Evolutionary conservation across 129 eudicot species (phyloP).

Genomic region (carrot (Daucus carota)): DH1_v3.0 NC_030389.2:19951501-19952000

Average conservation of each 20-base stretch:
- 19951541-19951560: not conserved
- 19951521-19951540: not conserved
- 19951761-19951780: constrained; percentile 30
- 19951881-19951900: constrained; percentile 5
- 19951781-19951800: constrained; percentile 66
- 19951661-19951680: not conserved
- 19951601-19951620: no score
- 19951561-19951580: not conserved
- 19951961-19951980: not conserved
- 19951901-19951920: not conserved
- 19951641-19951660: not conserved
- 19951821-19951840: constrained; percentile 57
- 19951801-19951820: constrained; percentile 74
- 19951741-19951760: constrained; percentile 7
- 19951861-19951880: constrained; percentile 49
- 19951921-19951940: not conserved
- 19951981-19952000: not conserved
- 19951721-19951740: not conserved
- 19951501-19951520: not conserved
- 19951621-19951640: not conserved
- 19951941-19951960: not conserved
- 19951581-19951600: not conserved
- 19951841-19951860: constrained; percentile 75
- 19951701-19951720: not conserved
- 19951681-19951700: not conserved